A percentile compares a stretch with the other conserved stretches of the same genome.
Conservation (phyloP, 345 rosid genomes). For the Raphanus sativus region DNA sequence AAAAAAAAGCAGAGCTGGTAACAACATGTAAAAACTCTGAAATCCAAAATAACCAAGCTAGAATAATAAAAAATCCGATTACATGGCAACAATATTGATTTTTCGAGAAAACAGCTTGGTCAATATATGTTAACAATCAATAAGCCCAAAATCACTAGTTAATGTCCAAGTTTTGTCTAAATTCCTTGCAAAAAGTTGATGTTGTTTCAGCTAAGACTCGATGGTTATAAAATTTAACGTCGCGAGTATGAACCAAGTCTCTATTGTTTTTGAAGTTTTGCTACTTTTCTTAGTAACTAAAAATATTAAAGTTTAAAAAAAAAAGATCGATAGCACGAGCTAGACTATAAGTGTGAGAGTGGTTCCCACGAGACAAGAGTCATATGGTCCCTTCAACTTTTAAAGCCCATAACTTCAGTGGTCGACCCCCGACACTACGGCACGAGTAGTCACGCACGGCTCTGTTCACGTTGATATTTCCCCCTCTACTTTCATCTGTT, state of each 20-base stretch:
- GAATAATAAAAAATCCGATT: background rate
- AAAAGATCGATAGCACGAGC: constrained; percentile 16
- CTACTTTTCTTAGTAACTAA: background rate
- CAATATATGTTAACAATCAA: background rate
- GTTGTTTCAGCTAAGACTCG: background rate
- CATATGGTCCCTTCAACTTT: constrained; percentile 30
- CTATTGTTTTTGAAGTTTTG: background rate
- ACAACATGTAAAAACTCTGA: background rate
- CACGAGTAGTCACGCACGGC: constrained; percentile 41
- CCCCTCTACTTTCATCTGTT: constrained; percentile 18
- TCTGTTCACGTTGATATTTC: constrained; percentile 31
- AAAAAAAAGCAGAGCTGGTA: background rate
- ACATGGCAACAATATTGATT: background rate
- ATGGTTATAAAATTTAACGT: background rate
- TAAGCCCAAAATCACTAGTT: background rate
- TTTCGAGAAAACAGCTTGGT: background rate
- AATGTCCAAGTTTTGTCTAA: background rate
- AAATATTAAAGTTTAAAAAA: background rate
- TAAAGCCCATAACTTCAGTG: constrained; percentile 34
- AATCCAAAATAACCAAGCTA: background rate
- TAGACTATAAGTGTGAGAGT: constrained; percentile 19
- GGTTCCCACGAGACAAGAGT: constrained; percentile 34
- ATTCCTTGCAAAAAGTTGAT: background rate
- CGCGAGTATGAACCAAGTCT: background rate
- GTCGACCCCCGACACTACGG: constrained; percentile 42